These are phyloP conservation scores for Paramecium primaurelia DNA, from an alignment of 73 alveolate species.

Conservation along the genomic window DNA sequence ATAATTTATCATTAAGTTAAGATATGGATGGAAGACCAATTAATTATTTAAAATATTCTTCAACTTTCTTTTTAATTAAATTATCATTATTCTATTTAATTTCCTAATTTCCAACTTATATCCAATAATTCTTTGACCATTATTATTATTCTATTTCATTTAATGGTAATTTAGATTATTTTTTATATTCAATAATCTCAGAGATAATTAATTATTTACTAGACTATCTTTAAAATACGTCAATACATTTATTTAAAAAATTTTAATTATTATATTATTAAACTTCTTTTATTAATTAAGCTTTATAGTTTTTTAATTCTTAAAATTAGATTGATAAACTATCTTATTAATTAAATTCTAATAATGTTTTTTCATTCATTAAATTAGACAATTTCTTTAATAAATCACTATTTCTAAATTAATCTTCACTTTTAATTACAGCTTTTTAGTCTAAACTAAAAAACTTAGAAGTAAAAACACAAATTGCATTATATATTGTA, in stretches of 20 bases:
- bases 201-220: neutral
- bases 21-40: neutral
- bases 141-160: neutral
- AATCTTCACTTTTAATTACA: neutral
- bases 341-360: neutral
- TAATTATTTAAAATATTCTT: neutral
- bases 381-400: neutral
- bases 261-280: neutral
- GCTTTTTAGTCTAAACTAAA: neutral
- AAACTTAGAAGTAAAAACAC: neutral
- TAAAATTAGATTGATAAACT: neutral
- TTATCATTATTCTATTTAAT: neutral
- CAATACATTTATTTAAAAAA: neutral
- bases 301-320: neutral
- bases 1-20: neutral
- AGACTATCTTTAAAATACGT: neutral
- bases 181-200: neutral
- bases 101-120: neutral
- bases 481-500: neutral
- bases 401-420: neutral
- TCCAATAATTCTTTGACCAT: neutral
- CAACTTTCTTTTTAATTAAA: neutral
- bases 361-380: neutral
- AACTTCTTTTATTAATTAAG: neutral
- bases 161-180: neutral